Evolutionary conservation across 202 grass and related monocot genomes (phyloP).

Genomic region (Cymbopogon flexuosus): DNA sequence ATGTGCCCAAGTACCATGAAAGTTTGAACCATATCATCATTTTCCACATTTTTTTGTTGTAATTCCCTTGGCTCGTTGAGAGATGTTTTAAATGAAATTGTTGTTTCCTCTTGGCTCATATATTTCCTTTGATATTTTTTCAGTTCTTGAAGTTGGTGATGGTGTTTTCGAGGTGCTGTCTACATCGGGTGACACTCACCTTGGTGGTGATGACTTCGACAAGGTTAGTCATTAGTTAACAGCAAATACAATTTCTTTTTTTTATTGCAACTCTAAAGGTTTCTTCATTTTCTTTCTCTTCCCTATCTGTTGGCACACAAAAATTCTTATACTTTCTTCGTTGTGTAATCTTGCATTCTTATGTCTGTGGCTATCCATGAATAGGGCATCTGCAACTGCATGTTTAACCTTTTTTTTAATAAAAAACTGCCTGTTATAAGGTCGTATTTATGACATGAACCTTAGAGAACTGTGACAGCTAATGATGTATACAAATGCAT

Average conservation of each 20-base stretch:
- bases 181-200: conserved; percentile 61
- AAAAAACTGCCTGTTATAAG: not conserved
- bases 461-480: not conserved
- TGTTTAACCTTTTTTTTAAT: not conserved
- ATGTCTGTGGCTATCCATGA: not conserved
- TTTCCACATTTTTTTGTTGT: not conserved
- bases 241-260: not conserved
- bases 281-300: not conserved
- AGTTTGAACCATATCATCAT: not conserved
- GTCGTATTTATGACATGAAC: not conserved
- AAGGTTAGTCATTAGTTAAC: conserved; percentile 28
- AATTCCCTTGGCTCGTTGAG: not conserved
- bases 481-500: not conserved
- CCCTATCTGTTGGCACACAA: not conserved
- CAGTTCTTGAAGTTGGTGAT: conserved; percentile 64
- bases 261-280: not conserved
- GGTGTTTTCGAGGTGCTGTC: conserved; percentile 66
- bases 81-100: not conserved
- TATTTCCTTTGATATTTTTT: conserved; percentile 6
- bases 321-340: not conserved
- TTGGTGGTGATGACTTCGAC: conserved; percentile 66
- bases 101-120: not conserved
- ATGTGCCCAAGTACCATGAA: not conserved
- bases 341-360: not conserved
- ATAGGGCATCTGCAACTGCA: not conserved